A percentile compares a stretch with the other conserved stretches of the same genome.
Conservation (phyloP, 106 monocot species). For the Phalaenopsis equestris region DNA sequence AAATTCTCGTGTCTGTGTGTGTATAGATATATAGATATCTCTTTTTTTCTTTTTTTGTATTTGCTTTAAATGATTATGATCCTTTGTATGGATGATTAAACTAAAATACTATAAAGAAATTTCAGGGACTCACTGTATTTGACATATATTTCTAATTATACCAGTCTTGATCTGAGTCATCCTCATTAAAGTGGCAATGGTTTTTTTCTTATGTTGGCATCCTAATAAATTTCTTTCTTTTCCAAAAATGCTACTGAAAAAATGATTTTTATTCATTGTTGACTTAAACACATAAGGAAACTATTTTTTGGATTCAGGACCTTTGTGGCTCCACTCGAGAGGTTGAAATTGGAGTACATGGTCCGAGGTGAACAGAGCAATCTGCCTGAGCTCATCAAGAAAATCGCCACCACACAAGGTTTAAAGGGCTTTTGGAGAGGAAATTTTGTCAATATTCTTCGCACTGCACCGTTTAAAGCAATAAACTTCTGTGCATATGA, state of each 20-base stretch:
- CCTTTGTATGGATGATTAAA: no score
- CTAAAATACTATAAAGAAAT: no score
- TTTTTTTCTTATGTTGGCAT: no score
- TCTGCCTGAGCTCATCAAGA: slow-evolving; percentile 57
- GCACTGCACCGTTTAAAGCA: slow-evolving; percentile 96
- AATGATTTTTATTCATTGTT: not conserved
- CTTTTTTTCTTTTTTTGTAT: no score
- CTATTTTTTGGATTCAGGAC: slow-evolving; percentile 39
- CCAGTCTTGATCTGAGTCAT: no score
- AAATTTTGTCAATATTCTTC: slow-evolving; percentile 97
- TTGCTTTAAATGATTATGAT: no score
- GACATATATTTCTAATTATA: no score
- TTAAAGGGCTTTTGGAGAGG: slow-evolving; percentile 96
- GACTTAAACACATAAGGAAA: not conserved
- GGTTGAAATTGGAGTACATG: slow-evolving; percentile 94
- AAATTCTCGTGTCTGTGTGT: no score
- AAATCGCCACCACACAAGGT: slow-evolving; percentile 69
- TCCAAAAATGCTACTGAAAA: not conserved
- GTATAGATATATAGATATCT: no score
- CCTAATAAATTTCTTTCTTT: no score
- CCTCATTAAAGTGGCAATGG: no score
- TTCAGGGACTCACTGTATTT: no score
- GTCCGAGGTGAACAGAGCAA: slow-evolving; percentile 69
- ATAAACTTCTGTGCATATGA: slow-evolving; percentile 97
- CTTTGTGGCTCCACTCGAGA: slow-evolving; percentile 93